Evolutionary conservation across 2,329 filamentous ascomycete genomes (phyloP), one percentile per base, ranked within the genome.

Genomic region (Colletotrichum tropicale): DNA sequence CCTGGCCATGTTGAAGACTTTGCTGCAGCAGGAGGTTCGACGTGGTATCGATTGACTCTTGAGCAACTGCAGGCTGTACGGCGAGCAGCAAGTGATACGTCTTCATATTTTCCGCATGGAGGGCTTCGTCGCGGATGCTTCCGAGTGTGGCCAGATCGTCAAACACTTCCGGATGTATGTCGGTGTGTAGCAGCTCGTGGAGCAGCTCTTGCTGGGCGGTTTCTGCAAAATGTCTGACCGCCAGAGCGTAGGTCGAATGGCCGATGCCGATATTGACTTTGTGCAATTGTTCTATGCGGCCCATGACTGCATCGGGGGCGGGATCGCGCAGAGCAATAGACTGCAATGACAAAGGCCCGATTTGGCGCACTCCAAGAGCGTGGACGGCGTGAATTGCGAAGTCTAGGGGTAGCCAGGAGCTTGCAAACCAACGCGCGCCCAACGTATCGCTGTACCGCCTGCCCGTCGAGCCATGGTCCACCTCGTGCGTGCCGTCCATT

Each of bases 361-460:
- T 93, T 43, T 88, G 86, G 64, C 91, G 88, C 7, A 98, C 87
- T 3, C 94, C 94, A 67, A 98, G 90, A 79, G 94, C 91, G 71
- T 90, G 88, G 21, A 97, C 86, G 8, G 94, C 89, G 38, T 90
- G 90, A 70, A 98, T 91, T 30, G 95, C 91, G 78, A 93, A 90
- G 71, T 96, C 92, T 12, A 96, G 87, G 2, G 93, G 91, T 26
- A 97, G 89, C 83, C 94, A 94, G 21, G 86, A 86, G 73, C 88
- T 93, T 12, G 96, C 96, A 82, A 98, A 96, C 86, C 95, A 92
- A 77, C 93, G 91, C n/a, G 96, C 94, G 21, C 94, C 93, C 34
- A 98, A 89, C 1, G 87, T 85, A 82, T 97, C 95, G 80, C 91
- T 93, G 77, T 92, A 90, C 10, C 85, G 83, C 75, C 89, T 91